Evolutionary conservation across 768 basidiomycete species (phyloP), one percentile per base, ranked within the genome.

Genomic region (Lyophyllum atratum): DNA sequence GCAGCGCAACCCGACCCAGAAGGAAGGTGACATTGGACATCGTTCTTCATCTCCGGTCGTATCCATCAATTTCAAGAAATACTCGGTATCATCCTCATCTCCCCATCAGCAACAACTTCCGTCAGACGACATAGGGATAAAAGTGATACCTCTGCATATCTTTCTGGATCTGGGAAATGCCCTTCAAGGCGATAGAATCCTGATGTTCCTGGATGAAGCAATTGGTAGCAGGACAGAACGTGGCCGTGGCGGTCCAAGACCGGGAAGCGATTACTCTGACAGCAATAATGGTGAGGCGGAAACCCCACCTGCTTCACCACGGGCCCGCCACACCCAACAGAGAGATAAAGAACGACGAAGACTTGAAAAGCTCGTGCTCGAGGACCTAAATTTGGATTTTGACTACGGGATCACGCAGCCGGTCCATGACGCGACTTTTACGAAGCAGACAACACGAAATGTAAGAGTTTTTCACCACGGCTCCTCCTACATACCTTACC

Each of bases 131-230:
- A 49, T 85, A 29, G 74, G 80, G 26, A 64, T 84, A n/a, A 66
- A 67, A n/a, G 48, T 83, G 8, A 74, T 75, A 10, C 89, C 93
- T 10, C 63, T 95, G 10, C 93, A 94, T 64, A 40, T 90, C n/a
- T 92, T 93, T 65, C 50, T 91, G 25, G 92, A 95, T 67, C 72
- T 92, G 45, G 80, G 71, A 31, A 67, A 74, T 53, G 61, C 77
- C 19, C 61, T 83, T 49, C 66, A 74, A 56, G 61, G 72, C 62
- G 64, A 69, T 49, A 75, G 69, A 57, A 71, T 77, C 44, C 65
- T 83, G 31, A 65, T 70, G 0, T 89, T 89, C 59, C 37, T 88
- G 42, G 75, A 83, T 9, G 78, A 81, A 52, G 57, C 69, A n/a
- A 26, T 61, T 9, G 58, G 54, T 25, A 46, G 47, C 59, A 12